Base-by-base conservation (phyloP, 495 filamentous ascomycete species). In the Aspergillus incahuasiensis region DNA sequence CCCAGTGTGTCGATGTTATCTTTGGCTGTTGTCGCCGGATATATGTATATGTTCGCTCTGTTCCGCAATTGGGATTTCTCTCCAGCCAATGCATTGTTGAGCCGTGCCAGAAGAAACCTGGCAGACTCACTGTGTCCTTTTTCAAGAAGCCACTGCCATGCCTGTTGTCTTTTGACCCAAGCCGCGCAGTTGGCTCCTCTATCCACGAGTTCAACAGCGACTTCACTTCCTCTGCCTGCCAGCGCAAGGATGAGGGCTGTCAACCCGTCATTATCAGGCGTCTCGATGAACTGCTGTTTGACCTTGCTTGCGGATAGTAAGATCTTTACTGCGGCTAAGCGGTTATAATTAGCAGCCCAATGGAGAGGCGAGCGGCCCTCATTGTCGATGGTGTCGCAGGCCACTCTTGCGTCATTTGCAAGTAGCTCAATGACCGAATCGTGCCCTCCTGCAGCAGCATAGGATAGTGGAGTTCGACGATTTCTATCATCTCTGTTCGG, bases 221-320 rank as follows among this genome's bases (percentile, higher is more conserved):
- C 32, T 11, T 35, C 32, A 35, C 2, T 35, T 35, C 2, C 12
- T 35, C 32, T 15, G 6, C 12, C 12, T 12, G 9, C 3, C 32
- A 35, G 32, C 32, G 12, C 32, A 2, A 15, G 2, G 2, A 35
- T 35, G 32, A 35, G 32, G 2, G 32, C 8, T 35, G 32, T 35
- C 32, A 11, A 2, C 32, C 32, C 32, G 12, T 35, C 6, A 12
- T 35, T 11, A 15, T 35, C 9, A 2, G 6, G 8, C 3, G 12
- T 11, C 2, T 35, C 12, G 6, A 35, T 15, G 32, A 35, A 35
- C 13, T 35, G 25, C 12, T 35, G 32, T 11, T 35, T 35, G 44
- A 43, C 3, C 64, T 35, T 35, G 74, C 40, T 42, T 21, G 40
- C n/a, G 6, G 5, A 13, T 19, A 42, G 40, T 42, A 42, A 42